These are phyloP conservation scores for Leccinum variicolor DNA, from an alignment of 768 basidiomycete genomes.

Conservation along the genomic window DNA sequence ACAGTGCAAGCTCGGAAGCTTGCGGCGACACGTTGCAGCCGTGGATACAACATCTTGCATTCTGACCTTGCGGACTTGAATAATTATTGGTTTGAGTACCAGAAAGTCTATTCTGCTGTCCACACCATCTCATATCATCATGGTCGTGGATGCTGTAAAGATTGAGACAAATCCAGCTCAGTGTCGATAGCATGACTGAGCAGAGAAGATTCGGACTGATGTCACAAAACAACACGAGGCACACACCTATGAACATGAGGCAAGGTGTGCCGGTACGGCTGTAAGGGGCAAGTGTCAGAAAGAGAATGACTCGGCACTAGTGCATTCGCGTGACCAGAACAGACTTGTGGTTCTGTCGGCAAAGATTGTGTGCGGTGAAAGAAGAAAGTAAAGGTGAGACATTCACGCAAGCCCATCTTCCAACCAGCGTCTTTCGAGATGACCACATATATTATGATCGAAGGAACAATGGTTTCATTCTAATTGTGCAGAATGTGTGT, in stretches of 20 bases:
- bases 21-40: constrained; percentile 23
- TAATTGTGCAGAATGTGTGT: neutral
- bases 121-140: neutral
- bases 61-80: neutral
- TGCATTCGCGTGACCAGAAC: neutral
- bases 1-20: constrained; percentile 25
- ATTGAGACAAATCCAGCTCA: neutral
- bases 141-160: neutral
- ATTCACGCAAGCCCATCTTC: neutral
- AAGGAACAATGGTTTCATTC: neutral
- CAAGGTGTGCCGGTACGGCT: neutral
- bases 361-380: neutral
- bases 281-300: neutral
- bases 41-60: constrained; percentile 1
- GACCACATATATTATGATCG: neutral
- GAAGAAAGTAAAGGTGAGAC: neutral
- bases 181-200: neutral
- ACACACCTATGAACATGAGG: constrained; percentile 7
- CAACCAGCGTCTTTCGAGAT: neutral
- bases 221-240: constrained; percentile 12
- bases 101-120: neutral
- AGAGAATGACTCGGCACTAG: neutral
- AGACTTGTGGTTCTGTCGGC: neutral
- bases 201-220: neutral
- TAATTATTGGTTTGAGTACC: neutral